Percentiles rank a stretch among this genome's conserved stretches.
These are phyloP conservation scores for Cydonia oblonga DNA, from an alignment of 331 rosid species.

Conservation along the genomic window DNA sequence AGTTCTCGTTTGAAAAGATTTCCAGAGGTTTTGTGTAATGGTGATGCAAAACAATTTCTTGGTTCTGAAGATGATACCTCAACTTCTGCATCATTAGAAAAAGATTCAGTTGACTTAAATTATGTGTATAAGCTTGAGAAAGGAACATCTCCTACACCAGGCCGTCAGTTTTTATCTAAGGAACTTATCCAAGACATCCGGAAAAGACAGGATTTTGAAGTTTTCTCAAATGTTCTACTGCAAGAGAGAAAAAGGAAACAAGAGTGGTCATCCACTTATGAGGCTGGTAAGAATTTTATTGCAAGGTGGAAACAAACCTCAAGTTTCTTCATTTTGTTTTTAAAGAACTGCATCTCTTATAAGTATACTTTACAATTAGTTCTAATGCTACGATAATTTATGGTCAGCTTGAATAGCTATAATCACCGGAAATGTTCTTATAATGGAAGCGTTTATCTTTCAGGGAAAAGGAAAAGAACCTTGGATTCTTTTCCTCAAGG, in stretches of 20 bases:
- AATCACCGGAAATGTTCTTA: neutral
- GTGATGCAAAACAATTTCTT: conserved; percentile 18
- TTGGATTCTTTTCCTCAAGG: conserved; percentile 13
- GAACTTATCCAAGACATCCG: conserved; percentile 17
- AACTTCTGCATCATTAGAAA: conserved; percentile 11
- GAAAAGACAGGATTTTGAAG: conserved; percentile 17
- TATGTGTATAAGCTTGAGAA: conserved; percentile 22
- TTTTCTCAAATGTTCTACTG: neutral
- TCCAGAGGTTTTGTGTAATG: conserved; percentile 22
- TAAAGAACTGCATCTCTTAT: neutral
- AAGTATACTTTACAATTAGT: neutral
- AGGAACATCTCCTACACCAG: conserved; percentile 11
- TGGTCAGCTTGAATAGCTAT: neutral
- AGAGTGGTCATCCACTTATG: conserved; percentile 12
- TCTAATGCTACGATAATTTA: neutral
- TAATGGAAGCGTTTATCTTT: conserved; percentile 1
- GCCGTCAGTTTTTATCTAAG: conserved; percentile 9
- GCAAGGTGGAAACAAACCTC: neutral
- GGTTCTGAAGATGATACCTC: neutral
- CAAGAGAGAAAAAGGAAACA: conserved; percentile 20
- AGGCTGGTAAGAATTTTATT: conserved; percentile 24
- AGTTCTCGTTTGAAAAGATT: conserved; percentile 26
- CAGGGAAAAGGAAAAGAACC: conserved; percentile 18
- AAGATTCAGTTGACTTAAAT: conserved; percentile 35
- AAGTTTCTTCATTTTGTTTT: neutral